Percentiles rank a stretch among this genome's conserved stretches.
Evolutionary conservation across 1,139 yeast genomes (phyloP).

Genomic region (Saccharomyces hybrid): DNA sequence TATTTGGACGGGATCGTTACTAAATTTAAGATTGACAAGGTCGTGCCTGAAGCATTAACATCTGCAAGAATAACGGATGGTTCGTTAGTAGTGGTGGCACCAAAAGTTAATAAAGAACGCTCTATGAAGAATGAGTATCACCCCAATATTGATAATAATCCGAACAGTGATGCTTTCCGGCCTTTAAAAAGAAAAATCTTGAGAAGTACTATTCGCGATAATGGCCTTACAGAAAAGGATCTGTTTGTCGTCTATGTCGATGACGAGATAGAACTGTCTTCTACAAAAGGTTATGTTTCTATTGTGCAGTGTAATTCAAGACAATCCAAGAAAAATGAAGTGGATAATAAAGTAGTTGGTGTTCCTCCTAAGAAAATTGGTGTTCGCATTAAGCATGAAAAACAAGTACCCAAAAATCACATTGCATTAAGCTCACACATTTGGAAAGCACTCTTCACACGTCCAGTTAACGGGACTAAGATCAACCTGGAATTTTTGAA

Average conservation of each 20-base stretch:
- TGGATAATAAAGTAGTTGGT: not conserved
- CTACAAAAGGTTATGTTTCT: not conserved
- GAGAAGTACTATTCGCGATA: not conserved
- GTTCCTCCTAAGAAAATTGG: not conserved
- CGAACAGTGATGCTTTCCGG: not conserved
- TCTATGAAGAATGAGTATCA: slow-evolving; percentile 4
- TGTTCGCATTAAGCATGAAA: slow-evolving; percentile 12
- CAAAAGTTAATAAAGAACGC: slow-evolving; percentile 47
- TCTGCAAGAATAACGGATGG: slow-evolving; percentile 61
- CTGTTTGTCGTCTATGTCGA: not conserved
- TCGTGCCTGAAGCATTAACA: slow-evolving; percentile 40
- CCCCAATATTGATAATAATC: not conserved
- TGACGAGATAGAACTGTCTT: not conserved
- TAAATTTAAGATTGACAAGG: slow-evolving; percentile 52
- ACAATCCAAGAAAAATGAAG: not conserved
- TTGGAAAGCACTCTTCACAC: slow-evolving; percentile 50
- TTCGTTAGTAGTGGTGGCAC: slow-evolving; percentile 80
- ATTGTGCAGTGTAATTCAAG: not conserved
- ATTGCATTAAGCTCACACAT: slow-evolving; percentile 52
- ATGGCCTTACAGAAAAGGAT: not conserved
- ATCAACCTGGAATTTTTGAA: slow-evolving; percentile 15
- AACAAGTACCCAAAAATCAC: slow-evolving; percentile 37
- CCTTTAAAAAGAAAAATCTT: not conserved
- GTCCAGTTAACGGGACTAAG: slow-evolving; percentile 16
- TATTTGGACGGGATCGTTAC: slow-evolving; percentile 56